Evolutionary conservation across 306 rosid genomes (phyloP), one percentile per base, ranked within the genome.

Genomic region (Spatholobus suberectus): DNA sequence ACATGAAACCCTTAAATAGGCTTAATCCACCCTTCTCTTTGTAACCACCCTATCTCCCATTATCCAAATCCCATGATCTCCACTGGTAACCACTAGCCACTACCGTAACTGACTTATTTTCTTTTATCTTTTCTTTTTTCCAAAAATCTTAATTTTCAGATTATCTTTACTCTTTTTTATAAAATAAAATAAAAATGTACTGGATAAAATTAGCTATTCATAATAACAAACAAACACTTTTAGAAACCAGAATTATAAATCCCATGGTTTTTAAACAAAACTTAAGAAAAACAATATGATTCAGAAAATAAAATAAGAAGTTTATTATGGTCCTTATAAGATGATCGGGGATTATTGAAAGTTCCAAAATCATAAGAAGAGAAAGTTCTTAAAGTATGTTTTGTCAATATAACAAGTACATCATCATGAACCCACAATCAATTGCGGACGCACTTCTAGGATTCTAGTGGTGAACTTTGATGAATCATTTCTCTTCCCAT

Each of bases 401-500:
- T 46, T 1, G 46, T 65, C 46, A 65, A 35, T 65, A 34, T 49
- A 11, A 59, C 71, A 24, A 13, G 1, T 7, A 41, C 44, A 4
- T 76, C 71, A 5, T 59, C 29, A 3, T 69, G 71, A 38, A 40
- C 2, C 62, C 78, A 68, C 38, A 68, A 40, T 41, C 76, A 29
- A 38, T 57, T 73, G 11, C 58, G 55, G 2, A 34, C 4, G 2
- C 5, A 34, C 29, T 34, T 70, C 15, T 23, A 77, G 23, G 67
- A 78, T 5, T 61, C 5, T 14, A 47, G 49, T 1, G 85, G 81
- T 0, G 51, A 83, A 18, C 29, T 55, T 15, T 76, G 63, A 26
- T 74, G 81, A 70, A 63, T 73, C 18, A 87, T 80, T 55, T 71
- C 74, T 57, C 78, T 43, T n/a, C 85, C 89, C 85, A 83, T 87